Conservation (phyloP, 2,329 filamentous ascomycete species). For the Fusarium brachygibbosum region DNA sequence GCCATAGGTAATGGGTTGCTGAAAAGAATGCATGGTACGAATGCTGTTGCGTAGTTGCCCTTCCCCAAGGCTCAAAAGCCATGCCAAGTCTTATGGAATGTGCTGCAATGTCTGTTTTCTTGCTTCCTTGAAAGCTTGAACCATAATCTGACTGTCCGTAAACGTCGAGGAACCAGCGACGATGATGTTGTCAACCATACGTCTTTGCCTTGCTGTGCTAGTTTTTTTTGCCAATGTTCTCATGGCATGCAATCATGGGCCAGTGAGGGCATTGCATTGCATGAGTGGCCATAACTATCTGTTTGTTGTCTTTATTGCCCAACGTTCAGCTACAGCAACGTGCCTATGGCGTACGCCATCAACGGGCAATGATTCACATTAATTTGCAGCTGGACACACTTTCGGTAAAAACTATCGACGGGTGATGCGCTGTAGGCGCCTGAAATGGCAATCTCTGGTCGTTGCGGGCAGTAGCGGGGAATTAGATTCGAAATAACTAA, state of each 20-base stretch:
- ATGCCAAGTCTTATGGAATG: conserved; percentile 22
- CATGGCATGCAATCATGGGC: conserved; percentile 1
- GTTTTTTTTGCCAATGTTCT: not conserved
- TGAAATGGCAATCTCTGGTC: conserved; percentile 11
- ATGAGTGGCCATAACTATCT: conserved; percentile 11
- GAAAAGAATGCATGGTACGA: conserved; percentile 34
- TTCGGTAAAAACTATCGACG: not conserved
- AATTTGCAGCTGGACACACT: conserved; percentile 20
- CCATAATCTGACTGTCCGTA: not conserved
- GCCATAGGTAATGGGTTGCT: not conserved
- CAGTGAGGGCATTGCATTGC: conserved; percentile 24
- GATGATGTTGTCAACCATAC: not conserved
- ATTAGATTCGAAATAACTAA: conserved; percentile 17
- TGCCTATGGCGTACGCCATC: conserved; percentile 30
- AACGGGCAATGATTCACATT: conserved; percentile 34
- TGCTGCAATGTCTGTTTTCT: not conserved
- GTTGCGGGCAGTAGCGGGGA: not conserved
- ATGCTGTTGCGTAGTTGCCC: conserved; percentile 32
- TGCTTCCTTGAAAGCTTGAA: not conserved
- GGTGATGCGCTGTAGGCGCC: conserved; percentile 21
- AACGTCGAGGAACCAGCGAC: not conserved
- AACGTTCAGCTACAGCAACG: conserved; percentile 33
- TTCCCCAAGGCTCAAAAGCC: not conserved
- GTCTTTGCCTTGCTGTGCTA: not conserved
- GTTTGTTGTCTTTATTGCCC: conserved; percentile 21